Evolutionary conservation across 2,329 filamentous ascomycete genomes (phyloP), one percentile per base, ranked within the genome.

Genomic region (Verticillium alfalfae): DNA sequence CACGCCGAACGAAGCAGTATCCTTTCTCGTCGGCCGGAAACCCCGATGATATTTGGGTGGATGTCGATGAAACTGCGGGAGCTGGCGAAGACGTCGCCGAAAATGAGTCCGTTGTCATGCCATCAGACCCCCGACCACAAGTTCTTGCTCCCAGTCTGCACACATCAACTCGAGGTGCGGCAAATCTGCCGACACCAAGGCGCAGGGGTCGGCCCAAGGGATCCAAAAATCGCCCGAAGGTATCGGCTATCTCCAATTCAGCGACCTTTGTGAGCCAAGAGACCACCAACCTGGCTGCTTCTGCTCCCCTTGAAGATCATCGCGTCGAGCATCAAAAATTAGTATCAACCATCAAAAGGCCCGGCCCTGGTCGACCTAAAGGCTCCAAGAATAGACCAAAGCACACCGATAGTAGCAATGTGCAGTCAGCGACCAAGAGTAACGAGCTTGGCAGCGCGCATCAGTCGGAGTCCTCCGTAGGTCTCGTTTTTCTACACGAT

Each of bases 221-320:
- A 0, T 84, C 81, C 1, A 82, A 79, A 62, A 84, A 83, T 63
- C 75, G 79, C 3, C 74, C 77, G 2, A 81, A 78, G 63, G 73
- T 76, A 34, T 26, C 31, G 18, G 52, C 31, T 1, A 63, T 54
- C 34, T 55, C 63, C n/a, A 56, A 39, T 2, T 55, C 58, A 16
- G 8, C 16, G 39, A n/a, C 39, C 18, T n/a, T 45, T n/a, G n/a
- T 7, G 15, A 18, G 39, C 22, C 45, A 22, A 13, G 45, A 31
- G 18, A 12, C 10, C 18, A 18, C 12, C 12, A 18, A 10, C 10
- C 10, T 26, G n/a, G 8, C 18, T 5, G 13, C n/a, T 18, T 9
- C 18, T 10, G 18, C 45, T 22, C 18, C 45, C 45, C 26, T 18
- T 52, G 45, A 18, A n/a, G 8, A 10, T 10, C 45, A 52, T 5